Percentiles rank a stretch among this genome's conserved stretches.
These are phyloP conservation scores for Chaetomiaceae sp. DNA, from an alignment of 2,329 filamentous ascomycete species.

Conservation along the genomic window DNA sequence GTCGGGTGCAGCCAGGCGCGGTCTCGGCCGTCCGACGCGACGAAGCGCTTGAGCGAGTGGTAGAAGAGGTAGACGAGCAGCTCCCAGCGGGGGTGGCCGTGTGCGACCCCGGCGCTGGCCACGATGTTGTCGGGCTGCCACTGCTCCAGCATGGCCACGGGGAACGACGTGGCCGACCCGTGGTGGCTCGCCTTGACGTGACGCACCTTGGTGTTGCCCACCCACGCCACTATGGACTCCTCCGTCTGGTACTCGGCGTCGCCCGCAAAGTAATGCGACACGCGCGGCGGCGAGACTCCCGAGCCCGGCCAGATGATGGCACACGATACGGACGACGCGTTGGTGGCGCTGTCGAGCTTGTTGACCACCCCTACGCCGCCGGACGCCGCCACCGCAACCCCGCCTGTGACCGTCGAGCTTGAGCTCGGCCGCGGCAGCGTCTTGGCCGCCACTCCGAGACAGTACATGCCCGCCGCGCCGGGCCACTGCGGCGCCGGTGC, in stretches of 20 bases:
- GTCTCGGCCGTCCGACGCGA: too few species aligned
- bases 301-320: conserved; percentile 5
- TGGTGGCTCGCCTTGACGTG: conserved; percentile 3
- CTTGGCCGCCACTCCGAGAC: too few species aligned
- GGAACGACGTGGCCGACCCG: conserved; percentile 2
- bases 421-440: too few species aligned
- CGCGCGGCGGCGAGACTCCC: too few species aligned
- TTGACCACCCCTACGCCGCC: neutral
- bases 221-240: neutral
- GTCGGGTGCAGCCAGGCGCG: too few species aligned
- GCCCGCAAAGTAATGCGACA: conserved; percentile 8
- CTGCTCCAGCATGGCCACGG: neutral
- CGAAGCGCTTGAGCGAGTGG: too few species aligned
- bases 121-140: conserved; percentile 1
- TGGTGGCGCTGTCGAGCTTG: neutral
- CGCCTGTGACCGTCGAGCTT: too few species aligned
- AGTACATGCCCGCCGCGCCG: conserved; percentile 1
- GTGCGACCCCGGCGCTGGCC: neutral
- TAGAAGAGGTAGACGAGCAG: too few species aligned
- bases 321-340: conserved; percentile 4
- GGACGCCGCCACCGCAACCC: too few species aligned
- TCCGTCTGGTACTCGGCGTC: conserved; percentile 7
- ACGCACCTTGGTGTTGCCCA: neutral
- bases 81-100: neutral
- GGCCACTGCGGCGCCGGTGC: neutral